Base-by-base conservation (phyloP, 345 rosid species). In the Nephelium lappaceum region DNA sequence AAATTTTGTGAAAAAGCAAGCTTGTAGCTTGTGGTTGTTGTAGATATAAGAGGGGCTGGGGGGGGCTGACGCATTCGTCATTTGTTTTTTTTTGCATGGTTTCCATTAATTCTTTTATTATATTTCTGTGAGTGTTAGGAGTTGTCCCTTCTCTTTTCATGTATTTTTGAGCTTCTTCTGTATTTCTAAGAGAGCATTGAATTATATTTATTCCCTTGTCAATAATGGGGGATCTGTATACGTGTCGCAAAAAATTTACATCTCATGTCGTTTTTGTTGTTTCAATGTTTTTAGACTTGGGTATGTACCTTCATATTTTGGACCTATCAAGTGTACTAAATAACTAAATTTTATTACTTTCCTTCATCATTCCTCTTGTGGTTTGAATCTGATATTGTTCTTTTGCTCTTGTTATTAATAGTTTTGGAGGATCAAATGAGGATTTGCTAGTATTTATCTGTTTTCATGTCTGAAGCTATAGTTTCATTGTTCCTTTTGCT, bases 91-190 rank as follows among this genome's bases (percentile, higher is more conserved):
- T 45, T 76, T 67, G 75, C 67, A 60, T 69, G 81, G 72, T 79
- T 81, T 84, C 43, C 67, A 77, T 75, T 78, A 72, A 87, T 87
- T 87, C 89, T 81, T 87, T 87, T 75, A 87, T 84, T 87, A 77
- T 39, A 81, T 75, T 77, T 75, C 62, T 1, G 0, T 69, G 79
- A 55, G 7, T 66, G 70, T 38, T 79, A 58, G 73, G 53, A 38
- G 71, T 25, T 51, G 60, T 68, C 41, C 19, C 62, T 61, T 25
- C 21, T 62, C 67, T 63, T 15, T 75, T 72, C 62, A 25, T 42
- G 66, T 31, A 8, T 80, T 23, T 71, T 73, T 3, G 18, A 49
- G 67, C 51, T 70, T 39, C 61, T 39, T 66, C 69, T 71, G 80
- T 84, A 75, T 70, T 71, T 75, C 65, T 73, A 57, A 49, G 73